phyloP scores from a whole-genome alignment of 352 stramenopile species.

The Globisporangium spinosum region DNA sequence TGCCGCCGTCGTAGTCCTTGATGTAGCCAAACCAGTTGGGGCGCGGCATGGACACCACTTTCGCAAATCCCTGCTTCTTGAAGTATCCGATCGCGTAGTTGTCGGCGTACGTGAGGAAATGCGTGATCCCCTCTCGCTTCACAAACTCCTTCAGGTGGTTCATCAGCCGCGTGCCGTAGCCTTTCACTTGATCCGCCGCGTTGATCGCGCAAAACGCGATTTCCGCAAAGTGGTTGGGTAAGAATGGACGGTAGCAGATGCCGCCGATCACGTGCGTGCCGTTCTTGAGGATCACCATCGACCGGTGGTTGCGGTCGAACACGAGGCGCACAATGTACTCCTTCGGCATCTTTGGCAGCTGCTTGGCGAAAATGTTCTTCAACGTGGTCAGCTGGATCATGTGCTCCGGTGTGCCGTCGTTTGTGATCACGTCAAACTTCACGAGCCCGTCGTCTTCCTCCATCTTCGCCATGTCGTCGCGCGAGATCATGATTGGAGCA shows the following conservation, averaged over 20 bases:
- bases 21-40: constrained; percentile 97
- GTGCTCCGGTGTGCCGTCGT: constrained; percentile 86
- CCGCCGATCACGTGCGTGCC: constrained; percentile 93
- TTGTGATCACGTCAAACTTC: constrained; percentile 89
- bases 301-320: constrained; percentile 94
- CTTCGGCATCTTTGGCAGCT: constrained; percentile 99
- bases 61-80: constrained; percentile 96
- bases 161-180: constrained; percentile 98
- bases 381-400: constrained; percentile 92
- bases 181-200: constrained; percentile 94
- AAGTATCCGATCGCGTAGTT: constrained; percentile 99
- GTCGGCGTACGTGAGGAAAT: constrained; percentile 99
- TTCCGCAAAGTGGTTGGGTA: constrained; percentile 95
- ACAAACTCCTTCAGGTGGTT: constrained; percentile 99
- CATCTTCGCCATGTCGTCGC: constrained; percentile 87
- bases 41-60: constrained; percentile 81
- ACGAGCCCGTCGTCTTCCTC: constrained; percentile 76
- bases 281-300: constrained; percentile 93
- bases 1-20: constrained; percentile 99
- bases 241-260: constrained; percentile 97
- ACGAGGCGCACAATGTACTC: constrained; percentile 99
- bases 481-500: constrained; percentile 62
- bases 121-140: constrained; percentile 85
- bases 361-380: constrained; percentile 97
- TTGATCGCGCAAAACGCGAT: constrained; percentile 99